Base-by-base conservation (phyloP, 331 rosid genomes). In the Quercus lobata region DNA sequence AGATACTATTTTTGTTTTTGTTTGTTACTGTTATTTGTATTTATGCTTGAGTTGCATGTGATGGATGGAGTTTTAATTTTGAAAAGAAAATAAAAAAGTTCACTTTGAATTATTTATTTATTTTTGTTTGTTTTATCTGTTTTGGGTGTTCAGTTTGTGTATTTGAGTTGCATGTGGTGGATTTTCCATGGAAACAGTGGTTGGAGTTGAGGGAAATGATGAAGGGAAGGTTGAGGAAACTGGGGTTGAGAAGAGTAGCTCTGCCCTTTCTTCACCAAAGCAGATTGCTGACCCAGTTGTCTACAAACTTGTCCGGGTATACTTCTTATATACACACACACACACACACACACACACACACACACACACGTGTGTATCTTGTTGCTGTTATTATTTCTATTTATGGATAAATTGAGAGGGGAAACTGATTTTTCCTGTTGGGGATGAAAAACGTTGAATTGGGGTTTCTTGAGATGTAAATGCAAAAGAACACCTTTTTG, bases 301-400 rank as follows among this genome's bases (percentile, higher is more conserved):
- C 35, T 96, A 96, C 90, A 96, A 96, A 90, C 99, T 96, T 34
- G 98, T 96, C 57, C 92, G 98, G 99, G 99, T 96, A 90, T 37
- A 37, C 57, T 53, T 66, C 19, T 9, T 18, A 6, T 14, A 18
- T 25, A 41, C 0, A 37, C 0, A 37, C 1, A 35, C 0, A 24
- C 1, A 22, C 1, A 22, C 0, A 35, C 0, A 7, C 3, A 8
- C 18, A 35, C 0, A 35, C 0, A 35, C 8, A 35, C 2, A 7
- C 2, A 7, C 3, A 8, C 32, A 4, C 3, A 0, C 1, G 41
- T 30, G 17, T 30, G n/a, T 17, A 8, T 65, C 12, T 65, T 65
- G 14, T 65, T 32, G 71, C 37, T 30, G 14, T 17, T 65, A n/a
- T 16, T 30, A 35, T 32, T 65, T 29, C 32, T 30, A 17, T 65